Base-by-base conservation (phyloP, 345 rosid species). In the Eucalyptus regnans region DNA sequence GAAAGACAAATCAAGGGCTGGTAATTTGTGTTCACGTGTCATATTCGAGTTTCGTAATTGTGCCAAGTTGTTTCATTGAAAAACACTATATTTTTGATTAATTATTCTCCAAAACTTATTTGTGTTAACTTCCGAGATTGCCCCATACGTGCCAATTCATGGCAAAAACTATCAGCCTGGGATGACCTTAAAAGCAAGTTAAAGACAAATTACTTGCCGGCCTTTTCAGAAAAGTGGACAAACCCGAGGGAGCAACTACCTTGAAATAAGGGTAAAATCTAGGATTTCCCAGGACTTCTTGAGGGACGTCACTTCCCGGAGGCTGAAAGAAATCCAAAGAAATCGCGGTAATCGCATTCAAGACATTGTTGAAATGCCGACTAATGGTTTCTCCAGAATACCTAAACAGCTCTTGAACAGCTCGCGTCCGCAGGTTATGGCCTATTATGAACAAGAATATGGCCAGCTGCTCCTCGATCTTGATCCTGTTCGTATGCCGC, bases 361-460 rank as follows among this genome's bases (percentile, higher is more conserved):
- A 88, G 46, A 95, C 98, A 91, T 96, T 96, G 95, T 97, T 96
- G 93, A 97, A 97, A 91, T 97, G 98, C 86, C 98, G 97, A 89
- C 99, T 97, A 31, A 96, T 97, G 31, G 99, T 96, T 92, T 96
- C 99, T 41, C 99, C 98, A 7, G 99, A 96, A 92, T 95, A 96
- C 86, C 92, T 90, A 88, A 96, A 96, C 50, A 93, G 62, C 86
- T 96, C 97, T 92, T 96, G 99, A 52, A 96, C 97, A 90, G 98
- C 99, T 79, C 99, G 94, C 76, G 97, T 97, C 48, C 99, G 95
- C 54, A 95, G 94, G 87, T 96, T 96, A 90, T 97, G 99, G 64
- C 99, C 99, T 54, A 96, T 85, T 87, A 97, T 95, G 92, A 95
- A 95, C 90, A 97, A 88, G 90, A 97, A 96, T 86, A 96, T 97